Percentiles rank a stretch among this genome's conserved stretches.
Evolutionary conservation across 164 flowering plant species (phyloP).

Genomic region (Echeveria elegans): DNA sequence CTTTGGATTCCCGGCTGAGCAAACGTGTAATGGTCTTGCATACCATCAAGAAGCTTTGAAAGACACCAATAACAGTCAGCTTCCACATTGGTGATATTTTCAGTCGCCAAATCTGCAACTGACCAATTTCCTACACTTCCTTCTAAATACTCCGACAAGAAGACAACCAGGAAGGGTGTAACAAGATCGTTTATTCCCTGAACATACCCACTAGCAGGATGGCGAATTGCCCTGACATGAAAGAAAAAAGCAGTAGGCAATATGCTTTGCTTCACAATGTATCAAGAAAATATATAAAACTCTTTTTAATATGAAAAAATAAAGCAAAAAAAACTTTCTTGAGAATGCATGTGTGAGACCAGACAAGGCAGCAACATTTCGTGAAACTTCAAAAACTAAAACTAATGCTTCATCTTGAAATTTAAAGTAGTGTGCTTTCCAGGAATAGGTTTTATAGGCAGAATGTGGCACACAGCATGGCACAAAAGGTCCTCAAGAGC

Average conservation of each 20-base stretch:
- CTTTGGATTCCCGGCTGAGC: constrained; percentile 99
- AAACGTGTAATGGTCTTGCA: constrained; percentile 99
- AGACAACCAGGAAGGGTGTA: constrained; percentile 90
- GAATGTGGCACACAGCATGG: background rate
- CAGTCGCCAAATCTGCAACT: constrained; percentile 43
- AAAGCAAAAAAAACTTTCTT: background rate
- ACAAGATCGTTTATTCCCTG: constrained; percentile 98
- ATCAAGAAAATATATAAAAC: background rate
- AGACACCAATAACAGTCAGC: constrained; percentile 98
- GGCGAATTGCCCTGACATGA: constrained; percentile 99
- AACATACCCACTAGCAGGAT: constrained; percentile 98
- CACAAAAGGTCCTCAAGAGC: background rate
- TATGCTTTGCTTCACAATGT: background rate
- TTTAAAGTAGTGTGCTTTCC: background rate
- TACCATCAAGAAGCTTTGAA: constrained; percentile 91
- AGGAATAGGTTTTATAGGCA: background rate
- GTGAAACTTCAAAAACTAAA: background rate
- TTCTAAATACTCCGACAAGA: constrained; percentile 81
- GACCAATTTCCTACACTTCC: constrained; percentile 76
- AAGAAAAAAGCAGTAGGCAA: constrained; percentile 12
- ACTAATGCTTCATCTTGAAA: background rate
- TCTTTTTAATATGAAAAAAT: background rate
- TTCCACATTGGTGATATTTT: constrained; percentile 59
- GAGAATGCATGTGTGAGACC: background rate
- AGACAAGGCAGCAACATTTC: background rate